Evolutionary conservation across 805 yeast genomes (phyloP).

Genomic region (Saccharomyces eubayanus): DNA sequence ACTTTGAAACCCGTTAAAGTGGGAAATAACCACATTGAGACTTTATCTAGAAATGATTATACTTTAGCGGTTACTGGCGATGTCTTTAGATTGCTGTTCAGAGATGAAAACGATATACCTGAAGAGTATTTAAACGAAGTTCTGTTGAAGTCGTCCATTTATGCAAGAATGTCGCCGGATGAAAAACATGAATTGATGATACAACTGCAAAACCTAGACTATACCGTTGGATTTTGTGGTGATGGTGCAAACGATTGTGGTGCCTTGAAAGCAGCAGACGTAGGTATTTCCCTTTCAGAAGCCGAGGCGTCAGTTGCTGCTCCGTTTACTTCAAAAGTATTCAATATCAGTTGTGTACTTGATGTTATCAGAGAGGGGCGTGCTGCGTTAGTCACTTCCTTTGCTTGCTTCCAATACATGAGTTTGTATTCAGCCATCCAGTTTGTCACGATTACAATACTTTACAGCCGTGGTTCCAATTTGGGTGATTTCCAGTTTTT

Average conservation of each 20-base stretch:
- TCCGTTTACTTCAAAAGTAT: conserved; percentile 85
- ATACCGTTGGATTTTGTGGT: conserved; percentile 95
- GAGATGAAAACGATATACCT: conserved; percentile 26
- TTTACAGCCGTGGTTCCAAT: conserved; percentile 84
- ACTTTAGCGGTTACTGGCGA: conserved; percentile 89
- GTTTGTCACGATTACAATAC: conserved; percentile 74
- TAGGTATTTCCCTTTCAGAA: conserved; percentile 90
- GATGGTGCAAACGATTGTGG: conserved; percentile 99
- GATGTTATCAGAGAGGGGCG: conserved; percentile 92
- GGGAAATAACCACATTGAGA: conserved; percentile 8
- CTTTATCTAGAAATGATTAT: conserved; percentile 36
- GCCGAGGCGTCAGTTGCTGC: conserved; percentile 99
- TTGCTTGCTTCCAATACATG: conserved; percentile 97
- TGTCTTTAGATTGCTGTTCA: conserved; percentile 69
- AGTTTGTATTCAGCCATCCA: conserved; percentile 94
- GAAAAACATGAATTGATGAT: conserved; percentile 94
- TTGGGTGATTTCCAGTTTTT: conserved; percentile 94
- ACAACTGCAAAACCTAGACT: conserved; percentile 73
- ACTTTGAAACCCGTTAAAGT: conserved; percentile 43
- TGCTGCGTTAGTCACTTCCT: conserved; percentile 88
- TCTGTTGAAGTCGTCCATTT: conserved; percentile 65
- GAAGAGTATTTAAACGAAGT: conserved; percentile 44
- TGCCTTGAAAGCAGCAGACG: conserved; percentile 95
- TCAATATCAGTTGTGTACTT: conserved; percentile 87
- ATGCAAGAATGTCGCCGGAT: conserved; percentile 98